These are phyloP conservation scores for Tetrahymena malaccensis DNA, from an alignment of 73 alveolate species.

Conservation along the genomic window DNA sequence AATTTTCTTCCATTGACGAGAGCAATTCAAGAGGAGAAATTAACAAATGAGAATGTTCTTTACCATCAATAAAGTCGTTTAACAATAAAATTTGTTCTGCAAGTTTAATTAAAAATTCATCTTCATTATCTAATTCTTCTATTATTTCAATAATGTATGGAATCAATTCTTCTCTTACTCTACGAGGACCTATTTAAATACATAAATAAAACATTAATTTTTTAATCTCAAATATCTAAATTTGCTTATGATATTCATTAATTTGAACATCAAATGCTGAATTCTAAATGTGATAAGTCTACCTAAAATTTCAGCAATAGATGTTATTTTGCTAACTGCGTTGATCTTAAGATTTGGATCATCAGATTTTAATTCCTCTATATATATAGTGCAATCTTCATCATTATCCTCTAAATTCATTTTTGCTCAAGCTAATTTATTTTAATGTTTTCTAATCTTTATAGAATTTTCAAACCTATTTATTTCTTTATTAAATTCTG, in stretches of 20 bases:
- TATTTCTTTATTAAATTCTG: background rate
- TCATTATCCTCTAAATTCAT: conserved; percentile 5
- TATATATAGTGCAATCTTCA: conserved; percentile 40
- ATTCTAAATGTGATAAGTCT: background rate
- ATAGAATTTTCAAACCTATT: background rate
- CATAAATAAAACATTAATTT: background rate
- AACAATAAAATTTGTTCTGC: conserved; percentile 18
- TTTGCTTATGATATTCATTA: background rate
- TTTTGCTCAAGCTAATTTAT: background rate
- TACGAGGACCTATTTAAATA: background rate
- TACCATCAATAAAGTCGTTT: conserved; percentile 7
- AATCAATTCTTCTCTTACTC: conserved; percentile 15
- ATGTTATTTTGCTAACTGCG: conserved; percentile 26
- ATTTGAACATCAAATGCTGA: background rate
- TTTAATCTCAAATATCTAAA: background rate
- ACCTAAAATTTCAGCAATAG: conserved; percentile 29
- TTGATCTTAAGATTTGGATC: conserved; percentile 34
- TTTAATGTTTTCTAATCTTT: background rate
- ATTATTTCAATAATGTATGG: conserved; percentile 37
- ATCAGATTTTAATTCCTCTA: conserved; percentile 38
- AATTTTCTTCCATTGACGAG: conserved; percentile 41
- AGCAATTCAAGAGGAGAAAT: conserved; percentile 30
- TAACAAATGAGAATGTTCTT: conserved; percentile 7
- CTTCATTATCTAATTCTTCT: conserved; percentile 42
- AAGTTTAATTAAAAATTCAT: conserved; percentile 33